A percentile compares a stretch with the other conserved stretches of the same genome.
These are phyloP conservation scores for Priceomyces haplophilus DNA, from an alignment of 805 yeast genomes.

Conservation along the genomic window DNA sequence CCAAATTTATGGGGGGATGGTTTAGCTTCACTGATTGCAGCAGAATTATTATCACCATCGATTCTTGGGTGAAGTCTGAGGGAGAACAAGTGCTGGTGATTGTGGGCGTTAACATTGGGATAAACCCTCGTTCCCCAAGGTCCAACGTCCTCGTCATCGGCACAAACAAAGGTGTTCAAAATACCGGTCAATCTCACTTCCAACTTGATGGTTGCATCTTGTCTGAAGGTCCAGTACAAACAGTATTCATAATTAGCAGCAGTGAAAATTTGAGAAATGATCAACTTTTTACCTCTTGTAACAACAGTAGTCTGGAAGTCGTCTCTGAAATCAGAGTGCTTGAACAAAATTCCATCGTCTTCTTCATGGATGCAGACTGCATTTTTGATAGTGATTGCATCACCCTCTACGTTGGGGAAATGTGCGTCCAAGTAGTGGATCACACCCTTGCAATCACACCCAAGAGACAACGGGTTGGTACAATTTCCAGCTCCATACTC, in stretches of 20 bases:
- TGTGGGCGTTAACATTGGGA: slow-evolving; percentile 80
- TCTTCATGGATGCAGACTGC: slow-evolving; percentile 86
- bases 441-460: slow-evolving; percentile 85
- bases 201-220: slow-evolving; percentile 78
- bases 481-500: slow-evolving; percentile 86
- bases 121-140: slow-evolving; percentile 82
- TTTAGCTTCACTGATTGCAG: slow-evolving; percentile 62
- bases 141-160: slow-evolving; percentile 61
- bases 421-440: slow-evolving; percentile 82
- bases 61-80: slow-evolving; percentile 77
- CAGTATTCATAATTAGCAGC: slow-evolving; percentile 87
- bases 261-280: slow-evolving; percentile 78
- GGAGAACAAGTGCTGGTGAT: slow-evolving; percentile 81
- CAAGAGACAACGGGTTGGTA: slow-evolving; percentile 74
- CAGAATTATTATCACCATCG: slow-evolving; percentile 78
- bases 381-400: slow-evolving; percentile 66
- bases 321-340: slow-evolving; percentile 84
- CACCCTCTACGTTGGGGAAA: slow-evolving; percentile 65
- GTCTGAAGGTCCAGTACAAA: slow-evolving; percentile 78
- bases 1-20: slow-evolving; percentile 61
- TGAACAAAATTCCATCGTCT: slow-evolving; percentile 75
- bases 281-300: slow-evolving; percentile 70
- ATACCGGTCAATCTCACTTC: slow-evolving; percentile 82
- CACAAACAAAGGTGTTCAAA: slow-evolving; percentile 66
- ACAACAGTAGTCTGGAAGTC: slow-evolving; percentile 70